Base-by-base conservation (phyloP, 2,329 filamentous ascomycete genomes). In the Aspergillus sclerotialis region DNA sequence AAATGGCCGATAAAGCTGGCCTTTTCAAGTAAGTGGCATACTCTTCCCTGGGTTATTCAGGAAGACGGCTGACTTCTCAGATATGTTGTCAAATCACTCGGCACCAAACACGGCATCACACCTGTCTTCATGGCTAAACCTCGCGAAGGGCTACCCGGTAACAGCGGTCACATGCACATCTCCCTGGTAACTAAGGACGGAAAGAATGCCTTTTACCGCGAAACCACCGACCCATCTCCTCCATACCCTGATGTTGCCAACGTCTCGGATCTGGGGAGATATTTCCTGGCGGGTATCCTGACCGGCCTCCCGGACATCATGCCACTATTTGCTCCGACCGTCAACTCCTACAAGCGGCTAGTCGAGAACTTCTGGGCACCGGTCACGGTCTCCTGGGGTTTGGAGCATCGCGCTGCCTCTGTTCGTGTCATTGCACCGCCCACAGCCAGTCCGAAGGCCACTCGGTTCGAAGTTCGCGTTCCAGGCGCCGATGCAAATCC, bases 311-410 rank as follows among this genome's bases (percentile, higher is more conserved):
- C 92, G 2, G 87, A 95, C 54, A 78, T 96, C 47, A 98, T 98
- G 92, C 92, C 92, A 1, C 71, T 96, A 38, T 72, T 98, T 9
- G 92, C 90, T 1, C 92, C 92, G 0, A 98, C 87, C 1, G 77
- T 98, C 55, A 98, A 98, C 72, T 94, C 86, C 42, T 98, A 98
- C 72, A 98, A 98, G 67, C 82, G 92, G 3, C 75, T 98, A 1
- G 92, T 98, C 2, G 92, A 98, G 69, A 96, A 96, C 66, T 96
- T 95, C 65, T 98, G 92, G 92, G 92, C 92, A 0, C 92, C 92
- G 0, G 92, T 98, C 5, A 95, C 90, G 0, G 92, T 96, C 0
- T 94, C 87, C 0, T 98, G 92, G 92, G 92, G 92, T 1, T 68
- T 95, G 4, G 92, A 96, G 63, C 90, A 98, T 60, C 85, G 92